These are phyloP conservation scores for Leptographium galeiforme DNA, from an alignment of 2,329 filamentous ascomycete species.

Conservation along the genomic window DNA sequence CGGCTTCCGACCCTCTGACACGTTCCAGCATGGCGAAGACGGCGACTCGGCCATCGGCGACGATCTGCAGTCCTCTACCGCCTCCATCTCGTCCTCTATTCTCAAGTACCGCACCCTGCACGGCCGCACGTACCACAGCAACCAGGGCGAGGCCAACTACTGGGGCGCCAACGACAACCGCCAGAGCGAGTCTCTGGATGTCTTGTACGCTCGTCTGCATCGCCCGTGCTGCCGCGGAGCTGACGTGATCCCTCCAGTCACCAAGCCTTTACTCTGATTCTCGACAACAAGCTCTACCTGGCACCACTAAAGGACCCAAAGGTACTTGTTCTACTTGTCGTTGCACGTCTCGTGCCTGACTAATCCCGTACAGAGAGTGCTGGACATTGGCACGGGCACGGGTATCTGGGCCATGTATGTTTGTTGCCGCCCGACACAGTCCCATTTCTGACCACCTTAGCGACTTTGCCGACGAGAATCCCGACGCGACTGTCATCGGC, in stretches of 20 bases:
- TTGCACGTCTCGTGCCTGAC: background rate
- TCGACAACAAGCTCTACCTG: background rate
- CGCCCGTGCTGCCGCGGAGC: background rate
- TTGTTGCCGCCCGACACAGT: too few species aligned
- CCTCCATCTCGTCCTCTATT: background rate
- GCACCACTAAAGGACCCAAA: background rate
- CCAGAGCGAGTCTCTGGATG: background rate
- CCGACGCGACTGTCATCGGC: background rate
- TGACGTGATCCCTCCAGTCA: background rate
- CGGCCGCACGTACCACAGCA: background rate
- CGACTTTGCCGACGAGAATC: background rate
- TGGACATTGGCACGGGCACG: background rate
- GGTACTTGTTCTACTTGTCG: too few species aligned
- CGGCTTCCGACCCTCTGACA: too few species aligned
- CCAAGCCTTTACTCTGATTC: background rate
- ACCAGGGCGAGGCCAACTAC: background rate
- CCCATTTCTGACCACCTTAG: background rate
- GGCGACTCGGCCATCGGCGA: background rate
- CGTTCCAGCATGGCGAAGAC: background rate
- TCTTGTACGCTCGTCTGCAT: background rate
- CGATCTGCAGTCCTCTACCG: background rate
- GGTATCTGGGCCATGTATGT: background rate
- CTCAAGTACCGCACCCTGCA: background rate
- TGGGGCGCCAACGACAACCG: background rate
- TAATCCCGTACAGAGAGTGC: background rate